Percentiles rank a stretch among this genome's conserved stretches.
Evolutionary conservation across 331 rosid species (phyloP).

Genomic region (Rhamnella rubrinervis): DNA sequence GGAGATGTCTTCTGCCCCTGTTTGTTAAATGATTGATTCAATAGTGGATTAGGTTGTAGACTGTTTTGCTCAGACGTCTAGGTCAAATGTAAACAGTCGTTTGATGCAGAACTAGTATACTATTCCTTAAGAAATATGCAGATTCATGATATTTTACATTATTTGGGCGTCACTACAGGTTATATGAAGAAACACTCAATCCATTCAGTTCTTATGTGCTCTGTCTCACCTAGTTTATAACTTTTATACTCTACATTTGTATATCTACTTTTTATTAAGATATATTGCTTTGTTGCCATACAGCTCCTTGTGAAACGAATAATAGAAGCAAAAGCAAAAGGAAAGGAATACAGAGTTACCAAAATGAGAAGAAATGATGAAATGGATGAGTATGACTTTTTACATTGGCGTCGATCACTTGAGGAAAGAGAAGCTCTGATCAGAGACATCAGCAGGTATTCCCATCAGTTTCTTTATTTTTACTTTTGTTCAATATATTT

Average conservation of each 20-base stretch:
- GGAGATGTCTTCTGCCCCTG: background rate
- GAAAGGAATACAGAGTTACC: slow-evolving; percentile 48
- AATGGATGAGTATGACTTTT: slow-evolving; percentile 90
- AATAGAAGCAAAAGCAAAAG: slow-evolving; percentile 49
- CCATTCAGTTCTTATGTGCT: too few relatives aligned
- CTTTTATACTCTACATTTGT: too few relatives aligned
- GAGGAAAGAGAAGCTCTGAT: slow-evolving; percentile 91
- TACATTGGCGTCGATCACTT: slow-evolving; percentile 92
- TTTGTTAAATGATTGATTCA: background rate
- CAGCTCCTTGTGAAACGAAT: slow-evolving; percentile 36
- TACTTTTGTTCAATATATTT: background rate
- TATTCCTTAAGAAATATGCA: too few relatives aligned
- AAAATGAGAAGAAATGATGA: slow-evolving; percentile 54
- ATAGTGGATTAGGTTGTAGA: background rate
- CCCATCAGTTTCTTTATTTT: background rate
- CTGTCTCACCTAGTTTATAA: too few relatives aligned
- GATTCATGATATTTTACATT: too few relatives aligned
- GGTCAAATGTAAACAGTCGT: background rate
- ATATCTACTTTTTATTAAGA: background rate
- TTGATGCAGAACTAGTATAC: background rate
- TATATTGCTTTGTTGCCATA: slow-evolving; percentile 1
- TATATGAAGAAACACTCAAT: too few relatives aligned
- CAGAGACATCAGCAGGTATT: slow-evolving; percentile 92
- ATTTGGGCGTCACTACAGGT: too few relatives aligned
- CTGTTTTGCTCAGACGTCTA: too few relatives aligned